phyloP scores from a whole-genome alignment of 768 basidiomycete genomes.

The Exidia glandulosa region DNA sequence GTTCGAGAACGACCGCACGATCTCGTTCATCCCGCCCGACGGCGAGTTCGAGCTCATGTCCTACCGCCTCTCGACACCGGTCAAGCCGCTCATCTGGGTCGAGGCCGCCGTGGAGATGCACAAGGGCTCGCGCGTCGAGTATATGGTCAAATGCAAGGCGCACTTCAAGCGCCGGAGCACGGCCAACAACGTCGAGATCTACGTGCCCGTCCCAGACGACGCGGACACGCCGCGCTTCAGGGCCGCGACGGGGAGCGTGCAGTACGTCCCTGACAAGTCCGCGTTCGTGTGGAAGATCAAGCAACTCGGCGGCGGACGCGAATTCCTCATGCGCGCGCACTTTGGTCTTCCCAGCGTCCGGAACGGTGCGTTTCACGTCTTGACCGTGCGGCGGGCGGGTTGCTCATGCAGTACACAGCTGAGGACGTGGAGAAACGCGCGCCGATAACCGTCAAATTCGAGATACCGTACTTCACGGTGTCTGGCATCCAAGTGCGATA shows the following conservation, averaged over 20 bases:
- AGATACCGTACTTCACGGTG: slow-evolving; percentile 98
- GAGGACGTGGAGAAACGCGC: slow-evolving; percentile 81
- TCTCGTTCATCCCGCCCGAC: slow-evolving; percentile 97
- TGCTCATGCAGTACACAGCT: slow-evolving; percentile 23
- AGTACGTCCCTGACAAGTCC: slow-evolving; percentile 95
- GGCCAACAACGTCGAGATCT: slow-evolving; percentile 97
- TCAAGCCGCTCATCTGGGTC: slow-evolving; percentile 96
- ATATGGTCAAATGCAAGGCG: slow-evolving; percentile 91
- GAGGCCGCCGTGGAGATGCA: slow-evolving; percentile 95
- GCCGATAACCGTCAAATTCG: slow-evolving; percentile 94
- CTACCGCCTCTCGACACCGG: slow-evolving; percentile 90
- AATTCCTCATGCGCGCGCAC: slow-evolving; percentile 97
- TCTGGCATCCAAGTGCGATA: slow-evolving; percentile 97
- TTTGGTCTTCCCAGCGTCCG: slow-evolving; percentile 92
- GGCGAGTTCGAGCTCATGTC: slow-evolving; percentile 99
- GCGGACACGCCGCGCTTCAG: slow-evolving; percentile 97
- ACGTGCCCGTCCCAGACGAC: slow-evolving; percentile 98
- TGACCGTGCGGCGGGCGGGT: neutral
- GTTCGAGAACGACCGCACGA: slow-evolving; percentile 98
- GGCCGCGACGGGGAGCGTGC: slow-evolving; percentile 88
- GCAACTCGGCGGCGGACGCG: slow-evolving; percentile 87
- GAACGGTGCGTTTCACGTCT: slow-evolving; percentile 50
- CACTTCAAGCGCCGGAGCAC: slow-evolving; percentile 96
- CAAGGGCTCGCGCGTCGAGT: slow-evolving; percentile 85
- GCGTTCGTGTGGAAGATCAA: slow-evolving; percentile 99